Evolutionary conservation across 2,329 filamentous ascomycete species (phyloP), one percentile per base, ranked within the genome.

Genomic region (Blastomyces percursus): DNA sequence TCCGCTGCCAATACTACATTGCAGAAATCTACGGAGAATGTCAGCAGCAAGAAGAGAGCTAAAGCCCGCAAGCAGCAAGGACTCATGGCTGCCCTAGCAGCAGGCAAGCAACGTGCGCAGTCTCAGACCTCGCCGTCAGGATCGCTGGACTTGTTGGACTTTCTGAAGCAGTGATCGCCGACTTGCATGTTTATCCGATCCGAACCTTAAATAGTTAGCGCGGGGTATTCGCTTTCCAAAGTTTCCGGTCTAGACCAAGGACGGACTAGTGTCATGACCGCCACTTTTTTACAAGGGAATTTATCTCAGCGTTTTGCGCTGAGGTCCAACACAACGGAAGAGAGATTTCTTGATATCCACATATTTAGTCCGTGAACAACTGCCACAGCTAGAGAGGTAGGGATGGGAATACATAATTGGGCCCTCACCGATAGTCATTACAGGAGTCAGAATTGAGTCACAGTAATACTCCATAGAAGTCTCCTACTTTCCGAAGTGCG

Each of bases 21-120:
- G 32, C 61, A 48, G 40, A 68, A 69, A 50, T 52, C 63, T n/a
- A 63, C 67, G 7, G 73, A 75, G 2, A 77, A 80, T 52, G 72
- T 76, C 16, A 82, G 70, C 72, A 83, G 81, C 73, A 83, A 83
- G 71, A 82, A 82, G 67, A 74, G 82, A 67, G 80, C 80, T 30
- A 84, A 82, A 67, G 74, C 79, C 62, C 74, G 82, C 32, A 84
- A 83, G 66, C 76, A 79, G 61, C 79, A 79, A 35, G 80, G 81
- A 4, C 70, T 84, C 12, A 79, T 82, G 67, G 81, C 81, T 44
- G 73, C 83, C 62, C 73, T 84, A n/a, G 78, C 78, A 5, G 79
- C 67, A 60, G 78, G 71, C 67, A 67, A 67, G 40, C 54, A 48
- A n/a, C 57, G 51, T 16, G 27, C 40, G n/a, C 62, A 60, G 32